Percentiles rank a stretch among this genome's conserved stretches.
phyloP scores from a whole-genome alignment of 129 eudicot genomes.

The Chrysanthemum lavandulifolium region DNA sequence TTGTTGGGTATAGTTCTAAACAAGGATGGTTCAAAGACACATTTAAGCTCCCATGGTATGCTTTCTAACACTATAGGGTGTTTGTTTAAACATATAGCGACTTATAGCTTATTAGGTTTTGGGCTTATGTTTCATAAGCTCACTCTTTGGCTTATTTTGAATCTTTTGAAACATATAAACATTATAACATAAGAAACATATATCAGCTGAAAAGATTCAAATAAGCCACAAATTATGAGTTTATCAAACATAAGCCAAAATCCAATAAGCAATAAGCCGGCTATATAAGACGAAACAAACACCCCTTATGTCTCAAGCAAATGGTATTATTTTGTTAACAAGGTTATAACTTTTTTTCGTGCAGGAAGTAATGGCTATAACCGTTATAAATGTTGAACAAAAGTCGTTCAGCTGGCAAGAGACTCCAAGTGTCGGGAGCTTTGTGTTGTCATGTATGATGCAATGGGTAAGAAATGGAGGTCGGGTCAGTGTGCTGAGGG shows the following conservation, averaged over 20 bases:
- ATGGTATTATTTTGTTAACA: conserved; percentile 6
- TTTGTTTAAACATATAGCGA: too few species aligned
- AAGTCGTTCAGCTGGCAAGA: conserved; percentile 8
- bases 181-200: too few species aligned
- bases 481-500: conserved; percentile 10
- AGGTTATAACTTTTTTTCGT: neutral
- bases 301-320: neutral
- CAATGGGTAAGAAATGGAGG: conserved; percentile 11
- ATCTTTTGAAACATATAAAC: too few species aligned
- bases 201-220: too few species aligned
- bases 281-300: too few species aligned
- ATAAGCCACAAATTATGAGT: too few species aligned
- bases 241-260: too few species aligned
- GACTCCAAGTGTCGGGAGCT: conserved; percentile 6
- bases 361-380: conserved; percentile 29
- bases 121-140: too few species aligned
- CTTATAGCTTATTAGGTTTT: too few species aligned
- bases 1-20: conserved; percentile 64
- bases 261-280: too few species aligned
- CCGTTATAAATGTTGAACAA: conserved; percentile 15
- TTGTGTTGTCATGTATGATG: conserved; percentile 1
- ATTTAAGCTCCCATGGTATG: conserved; percentile 93
- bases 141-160: too few species aligned
- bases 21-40: conserved; percentile 98
- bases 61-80: neutral